A percentile compares a stretch with the other conserved stretches of the same genome.
Conservation (phyloP, 257 asterid genomes). For the Sherardia arvensis region DNA sequence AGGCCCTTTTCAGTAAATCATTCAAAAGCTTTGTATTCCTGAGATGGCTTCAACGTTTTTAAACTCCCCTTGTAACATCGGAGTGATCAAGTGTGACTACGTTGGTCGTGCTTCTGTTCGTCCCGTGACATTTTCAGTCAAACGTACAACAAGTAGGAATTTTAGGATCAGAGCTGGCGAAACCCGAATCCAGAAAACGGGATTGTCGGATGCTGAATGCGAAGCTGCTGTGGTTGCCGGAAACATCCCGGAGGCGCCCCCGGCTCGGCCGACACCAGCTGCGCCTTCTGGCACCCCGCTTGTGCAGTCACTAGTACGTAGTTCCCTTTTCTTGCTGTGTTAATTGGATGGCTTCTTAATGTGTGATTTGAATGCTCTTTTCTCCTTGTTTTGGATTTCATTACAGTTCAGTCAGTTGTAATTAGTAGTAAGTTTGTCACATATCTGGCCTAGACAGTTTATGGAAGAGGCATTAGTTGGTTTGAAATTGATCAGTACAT, state of each 20-base stretch:
- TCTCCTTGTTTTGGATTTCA: not conserved
- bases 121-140: not conserved
- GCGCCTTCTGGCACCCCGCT: conserved; percentile 78
- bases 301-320: conserved; percentile 53
- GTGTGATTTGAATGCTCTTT: not conserved
- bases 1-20: not conserved
- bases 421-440: not conserved
- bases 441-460: not conserved
- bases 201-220: conserved; percentile 56
- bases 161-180: conserved; percentile 37
- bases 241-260: conserved; percentile 81
- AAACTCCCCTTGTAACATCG: conserved; percentile 24
- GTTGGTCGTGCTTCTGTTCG: conserved; percentile 10
- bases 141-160: conserved; percentile 11
- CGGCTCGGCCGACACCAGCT: conserved; percentile 54
- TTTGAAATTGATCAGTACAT: not conserved
- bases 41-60: conserved; percentile 37
- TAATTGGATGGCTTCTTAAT: too few species aligned
- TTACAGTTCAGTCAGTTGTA: not conserved
- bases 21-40: not conserved
- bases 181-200: conserved; percentile 36
- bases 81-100: conserved; percentile 27
- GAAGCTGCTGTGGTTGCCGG: conserved; percentile 92
- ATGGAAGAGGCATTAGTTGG: not conserved
- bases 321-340: not conserved